Percentiles rank a stretch among this genome's conserved stretches.
These are phyloP conservation scores for Cetradonia linearis DNA, from an alignment of 495 filamentous ascomycete species.

Conservation along the genomic window DNA sequence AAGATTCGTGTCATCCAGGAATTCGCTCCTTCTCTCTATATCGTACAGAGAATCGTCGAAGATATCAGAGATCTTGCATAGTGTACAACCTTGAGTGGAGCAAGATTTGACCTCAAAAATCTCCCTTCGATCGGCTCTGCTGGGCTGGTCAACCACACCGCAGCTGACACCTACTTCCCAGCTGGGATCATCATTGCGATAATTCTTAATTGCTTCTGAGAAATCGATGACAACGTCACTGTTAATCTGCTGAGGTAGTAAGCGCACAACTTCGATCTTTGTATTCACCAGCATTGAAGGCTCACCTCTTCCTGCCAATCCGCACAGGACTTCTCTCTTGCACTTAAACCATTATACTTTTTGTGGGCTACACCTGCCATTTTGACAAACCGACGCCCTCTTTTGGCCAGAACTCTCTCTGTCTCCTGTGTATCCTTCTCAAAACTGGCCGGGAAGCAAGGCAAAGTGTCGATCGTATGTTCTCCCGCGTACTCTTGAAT, in stretches of 20 bases:
- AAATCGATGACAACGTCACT: conserved; percentile 8
- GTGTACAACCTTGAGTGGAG: too few relatives aligned
- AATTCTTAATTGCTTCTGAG: too few relatives aligned
- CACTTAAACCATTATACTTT: neutral
- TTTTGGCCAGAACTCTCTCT: neutral
- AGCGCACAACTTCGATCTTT: too few relatives aligned
- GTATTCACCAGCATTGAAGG: too few relatives aligned
- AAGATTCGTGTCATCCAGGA: neutral
- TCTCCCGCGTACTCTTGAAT: neutral
- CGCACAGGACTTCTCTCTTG: neutral
- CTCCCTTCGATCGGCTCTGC: neutral
- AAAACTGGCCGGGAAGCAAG: neutral
- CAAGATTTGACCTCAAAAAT: too few relatives aligned
- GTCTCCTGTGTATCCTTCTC: neutral
- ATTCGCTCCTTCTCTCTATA: too few relatives aligned
- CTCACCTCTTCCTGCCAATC: neutral
- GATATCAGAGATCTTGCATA: too few relatives aligned
- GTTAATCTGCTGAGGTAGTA: too few relatives aligned
- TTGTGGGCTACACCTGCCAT: neutral
- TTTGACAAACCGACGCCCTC: neutral
- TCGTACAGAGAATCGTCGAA: too few relatives aligned
- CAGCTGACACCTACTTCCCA: too few relatives aligned
- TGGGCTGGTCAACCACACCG: too few relatives aligned
- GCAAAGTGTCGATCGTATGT: neutral
- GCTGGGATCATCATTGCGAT: too few relatives aligned